A percentile compares a stretch with the other conserved stretches of the same genome.
Conservation (phyloP, 2,329 filamentous ascomycete genomes). For the Lomentospora prolificans region DNA sequence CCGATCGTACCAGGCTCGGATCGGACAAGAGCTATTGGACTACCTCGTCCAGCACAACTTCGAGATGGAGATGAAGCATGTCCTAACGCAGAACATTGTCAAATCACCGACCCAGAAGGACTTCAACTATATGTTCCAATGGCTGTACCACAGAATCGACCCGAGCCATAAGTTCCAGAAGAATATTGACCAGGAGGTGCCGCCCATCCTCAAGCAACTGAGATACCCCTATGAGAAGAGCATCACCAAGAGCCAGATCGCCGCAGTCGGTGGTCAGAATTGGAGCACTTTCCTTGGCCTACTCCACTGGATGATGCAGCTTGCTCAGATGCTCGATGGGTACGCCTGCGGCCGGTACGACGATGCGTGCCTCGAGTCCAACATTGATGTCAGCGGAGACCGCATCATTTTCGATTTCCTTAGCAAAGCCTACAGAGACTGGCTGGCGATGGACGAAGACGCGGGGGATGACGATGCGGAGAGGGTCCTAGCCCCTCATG, state of each 20-base stretch:
- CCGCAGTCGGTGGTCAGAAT: slow-evolving; percentile 91
- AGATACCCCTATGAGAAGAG: slow-evolving; percentile 91
- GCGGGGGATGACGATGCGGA: slow-evolving; percentile 77
- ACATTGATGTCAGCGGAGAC: slow-evolving; percentile 79
- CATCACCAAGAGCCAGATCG: slow-evolving; percentile 93
- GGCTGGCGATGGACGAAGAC: slow-evolving; percentile 87
- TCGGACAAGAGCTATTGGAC: slow-evolving; percentile 83
- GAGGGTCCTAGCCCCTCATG: slow-evolving; percentile 68
- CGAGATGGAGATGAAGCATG: slow-evolving; percentile 95
- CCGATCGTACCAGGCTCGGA: slow-evolving; percentile 65
- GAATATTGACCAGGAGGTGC: slow-evolving; percentile 90
- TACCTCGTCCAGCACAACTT: slow-evolving; percentile 92
- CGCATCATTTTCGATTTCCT: slow-evolving; percentile 92
- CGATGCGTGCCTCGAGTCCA: slow-evolving; percentile 78
- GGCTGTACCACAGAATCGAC: slow-evolving; percentile 93
- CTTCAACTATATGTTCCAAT: slow-evolving; percentile 96
- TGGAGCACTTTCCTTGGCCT: slow-evolving; percentile 92
- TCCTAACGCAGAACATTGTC: slow-evolving; percentile 79
- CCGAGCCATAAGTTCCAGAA: slow-evolving; percentile 90
- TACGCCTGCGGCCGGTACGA: slow-evolving; percentile 74
- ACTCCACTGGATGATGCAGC: slow-evolving; percentile 98
- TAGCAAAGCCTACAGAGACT: slow-evolving; percentile 82
- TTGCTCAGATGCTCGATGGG: slow-evolving; percentile 85
- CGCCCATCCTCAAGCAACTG: slow-evolving; percentile 82
- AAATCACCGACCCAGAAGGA: slow-evolving; percentile 96